Evolutionary conservation across 441 rosid genomes (phyloP).

Genomic region (Gossypium gossypioides): DNA sequence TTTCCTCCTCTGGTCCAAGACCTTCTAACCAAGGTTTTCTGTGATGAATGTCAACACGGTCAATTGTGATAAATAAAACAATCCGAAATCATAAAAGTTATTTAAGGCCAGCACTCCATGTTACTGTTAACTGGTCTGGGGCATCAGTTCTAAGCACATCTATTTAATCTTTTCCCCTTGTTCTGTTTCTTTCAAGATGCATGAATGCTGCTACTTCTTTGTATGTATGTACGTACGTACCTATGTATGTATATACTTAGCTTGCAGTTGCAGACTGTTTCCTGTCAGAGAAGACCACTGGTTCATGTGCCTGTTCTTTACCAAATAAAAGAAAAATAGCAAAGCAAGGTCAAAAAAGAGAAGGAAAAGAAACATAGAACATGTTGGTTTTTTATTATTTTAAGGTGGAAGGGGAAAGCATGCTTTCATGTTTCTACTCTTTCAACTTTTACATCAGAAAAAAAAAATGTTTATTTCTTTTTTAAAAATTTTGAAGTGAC

Average conservation of each 20-base stretch:
- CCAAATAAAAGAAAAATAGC: neutral
- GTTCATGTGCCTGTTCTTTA: neutral
- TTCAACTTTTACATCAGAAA: neutral
- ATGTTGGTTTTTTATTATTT: neutral
- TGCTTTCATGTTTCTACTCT: neutral
- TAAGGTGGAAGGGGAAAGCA: neutral
- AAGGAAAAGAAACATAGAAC: neutral
- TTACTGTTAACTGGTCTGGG: conserved; percentile 17
- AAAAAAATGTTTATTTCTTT: neutral
- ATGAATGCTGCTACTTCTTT: neutral
- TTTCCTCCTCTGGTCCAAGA: neutral
- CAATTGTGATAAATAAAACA: too few relatives aligned
- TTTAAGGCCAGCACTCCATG: neutral
- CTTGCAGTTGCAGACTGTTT: neutral
- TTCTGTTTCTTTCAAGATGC: neutral
- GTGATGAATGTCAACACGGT: too few relatives aligned
- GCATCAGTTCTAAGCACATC: neutral
- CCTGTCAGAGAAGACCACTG: conserved; percentile 1
- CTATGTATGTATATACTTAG: neutral
- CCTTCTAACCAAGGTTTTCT: neutral
- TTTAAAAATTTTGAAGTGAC: too few relatives aligned
- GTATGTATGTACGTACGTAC: neutral
- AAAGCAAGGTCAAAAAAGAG: neutral
- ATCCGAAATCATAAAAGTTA: neutral
- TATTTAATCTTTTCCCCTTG: neutral